phyloP scores from a whole-genome alignment of 1,284 basidiomycete genomes.

The Cronartium quercuum region DNA sequence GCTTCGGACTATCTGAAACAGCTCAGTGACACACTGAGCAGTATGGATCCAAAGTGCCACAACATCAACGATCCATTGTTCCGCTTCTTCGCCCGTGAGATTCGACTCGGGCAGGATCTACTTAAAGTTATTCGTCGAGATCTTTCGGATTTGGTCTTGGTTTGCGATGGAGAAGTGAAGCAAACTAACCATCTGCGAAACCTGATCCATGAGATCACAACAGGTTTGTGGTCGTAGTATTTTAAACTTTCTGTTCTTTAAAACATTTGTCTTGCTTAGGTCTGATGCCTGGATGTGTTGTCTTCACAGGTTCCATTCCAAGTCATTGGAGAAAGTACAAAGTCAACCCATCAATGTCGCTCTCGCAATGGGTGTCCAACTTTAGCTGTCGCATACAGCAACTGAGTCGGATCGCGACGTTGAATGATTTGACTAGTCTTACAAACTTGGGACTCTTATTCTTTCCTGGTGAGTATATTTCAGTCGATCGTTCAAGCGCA shows the following conservation, averaged over 20 bases:
- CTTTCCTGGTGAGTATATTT: conserved; percentile 60
- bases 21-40: conserved; percentile 41
- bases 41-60: conserved; percentile 39
- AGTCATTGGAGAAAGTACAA: conserved; percentile 82
- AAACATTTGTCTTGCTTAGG: neutral
- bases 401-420: conserved; percentile 65
- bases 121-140: conserved; percentile 71
- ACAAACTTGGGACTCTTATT: conserved; percentile 81
- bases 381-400: conserved; percentile 70
- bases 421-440: conserved; percentile 61
- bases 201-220: conserved; percentile 77
- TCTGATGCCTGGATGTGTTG: neutral
- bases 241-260: neutral
- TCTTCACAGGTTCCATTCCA: conserved; percentile 67
- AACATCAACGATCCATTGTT: conserved; percentile 63
- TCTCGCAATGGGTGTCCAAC: conserved; percentile 62
- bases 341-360: conserved; percentile 69
- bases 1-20: conserved; percentile 73
- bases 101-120: conserved; percentile 68
- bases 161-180: conserved; percentile 78
- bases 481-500: neutral
- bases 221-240: conserved; percentile 57
- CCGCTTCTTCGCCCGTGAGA: conserved; percentile 81
- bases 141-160: conserved; percentile 69
- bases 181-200: conserved; percentile 88